Percentiles rank a stretch among this genome's conserved stretches.
phyloP scores from a whole-genome alignment of 2,329 filamentous ascomycete species.

The Hypoxylon sp. region DNA sequence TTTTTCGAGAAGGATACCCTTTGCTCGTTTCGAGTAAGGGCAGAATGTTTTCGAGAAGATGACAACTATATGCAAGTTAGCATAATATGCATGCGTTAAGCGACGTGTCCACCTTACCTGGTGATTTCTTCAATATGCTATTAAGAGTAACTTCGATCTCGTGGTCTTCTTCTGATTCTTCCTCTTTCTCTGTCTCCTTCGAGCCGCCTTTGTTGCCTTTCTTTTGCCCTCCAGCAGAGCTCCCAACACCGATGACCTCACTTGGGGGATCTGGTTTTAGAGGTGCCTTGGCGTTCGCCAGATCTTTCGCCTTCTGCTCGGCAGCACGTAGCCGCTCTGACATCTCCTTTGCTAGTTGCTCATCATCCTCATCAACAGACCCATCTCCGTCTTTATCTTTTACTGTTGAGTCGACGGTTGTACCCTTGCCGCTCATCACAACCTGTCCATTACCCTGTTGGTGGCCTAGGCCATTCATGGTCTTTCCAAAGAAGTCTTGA shows the following conservation, averaged over 20 bases:
- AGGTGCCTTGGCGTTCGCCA: constrained; percentile 76
- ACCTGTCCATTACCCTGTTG: constrained; percentile 55
- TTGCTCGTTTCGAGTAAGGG: constrained; percentile 87
- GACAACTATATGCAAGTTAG: constrained; percentile 73
- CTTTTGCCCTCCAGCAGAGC: constrained; percentile 68
- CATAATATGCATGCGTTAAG: neutral
- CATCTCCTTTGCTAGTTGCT: constrained; percentile 68
- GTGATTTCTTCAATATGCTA: constrained; percentile 84
- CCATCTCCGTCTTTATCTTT: constrained; percentile 70
- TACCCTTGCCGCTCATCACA: constrained; percentile 59
- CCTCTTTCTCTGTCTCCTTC: constrained; percentile 65
- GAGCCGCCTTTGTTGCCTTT: constrained; percentile 61
- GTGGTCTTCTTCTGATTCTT: constrained; percentile 71
- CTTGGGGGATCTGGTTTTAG: constrained; percentile 72
- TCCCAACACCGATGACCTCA: constrained; percentile 72
- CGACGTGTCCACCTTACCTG: constrained; percentile 71
- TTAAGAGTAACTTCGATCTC: constrained; percentile 81
- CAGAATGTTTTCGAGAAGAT: constrained; percentile 98
- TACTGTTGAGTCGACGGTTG: constrained; percentile 57
- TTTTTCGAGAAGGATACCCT: constrained; percentile 84
- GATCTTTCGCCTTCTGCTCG: constrained; percentile 77
- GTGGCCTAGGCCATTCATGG: constrained; percentile 68
- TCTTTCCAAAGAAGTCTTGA: constrained; percentile 73
- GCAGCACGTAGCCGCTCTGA: constrained; percentile 76
- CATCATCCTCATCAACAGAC: constrained; percentile 70